Evolutionary conservation across 2,329 filamentous ascomycete species (phyloP).

Genomic region (Arthroderma uncinatum): DNA sequence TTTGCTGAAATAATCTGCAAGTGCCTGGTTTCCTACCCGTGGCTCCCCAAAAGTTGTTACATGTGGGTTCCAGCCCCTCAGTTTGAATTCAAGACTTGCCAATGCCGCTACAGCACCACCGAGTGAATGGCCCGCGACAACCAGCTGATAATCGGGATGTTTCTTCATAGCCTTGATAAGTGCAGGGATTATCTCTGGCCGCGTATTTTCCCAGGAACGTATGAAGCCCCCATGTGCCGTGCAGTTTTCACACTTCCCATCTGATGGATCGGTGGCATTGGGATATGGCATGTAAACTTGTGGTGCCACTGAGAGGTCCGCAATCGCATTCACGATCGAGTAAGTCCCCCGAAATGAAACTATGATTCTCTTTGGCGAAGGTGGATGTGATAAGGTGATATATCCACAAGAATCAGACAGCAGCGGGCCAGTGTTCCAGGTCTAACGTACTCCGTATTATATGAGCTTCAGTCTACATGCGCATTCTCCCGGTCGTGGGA

Average conservation of each 20-base stretch:
- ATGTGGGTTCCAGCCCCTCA: conserved; percentile 61
- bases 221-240: conserved; percentile 89
- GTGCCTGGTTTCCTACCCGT: conserved; percentile 44
- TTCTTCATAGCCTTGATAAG: conserved; percentile 48
- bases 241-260: conserved; percentile 62
- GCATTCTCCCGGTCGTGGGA: not conserved
- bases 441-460: conserved; percentile 38
- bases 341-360: conserved; percentile 92
- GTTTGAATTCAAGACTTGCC: conserved; percentile 68
- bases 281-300: conserved; percentile 80
- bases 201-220: conserved; percentile 67
- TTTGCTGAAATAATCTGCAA: conserved; percentile 45
- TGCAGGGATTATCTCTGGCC: conserved; percentile 55
- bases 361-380: conserved; percentile 53
- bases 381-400: conserved; percentile 69
- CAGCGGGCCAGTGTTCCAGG: conserved; percentile 82
- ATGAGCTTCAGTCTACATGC: not conserved
- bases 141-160: conserved; percentile 61
- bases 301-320: conserved; percentile 78
- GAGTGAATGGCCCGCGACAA: conserved; percentile 79
- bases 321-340: conserved; percentile 79
- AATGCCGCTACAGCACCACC: conserved; percentile 86
- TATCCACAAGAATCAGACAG: conserved; percentile 90
- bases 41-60: conserved; percentile 94
- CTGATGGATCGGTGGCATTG: conserved; percentile 31